Conservation (phyloP, 345 rosid genomes). For the Acer yangbiense region DNA sequence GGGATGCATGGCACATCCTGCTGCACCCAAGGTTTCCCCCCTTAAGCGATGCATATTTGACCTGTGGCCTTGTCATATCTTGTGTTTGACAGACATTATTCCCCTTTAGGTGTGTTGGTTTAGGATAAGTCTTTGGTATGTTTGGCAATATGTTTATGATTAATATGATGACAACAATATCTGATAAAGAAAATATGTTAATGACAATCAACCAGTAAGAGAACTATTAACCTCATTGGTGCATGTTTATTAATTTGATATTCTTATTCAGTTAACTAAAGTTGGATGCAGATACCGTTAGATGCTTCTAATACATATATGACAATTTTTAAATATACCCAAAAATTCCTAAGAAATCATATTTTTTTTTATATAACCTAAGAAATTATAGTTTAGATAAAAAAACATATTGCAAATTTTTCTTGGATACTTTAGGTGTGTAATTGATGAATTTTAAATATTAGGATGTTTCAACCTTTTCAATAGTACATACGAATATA, state of each 20-base stretch:
- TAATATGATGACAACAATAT: background rate
- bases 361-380: background rate
- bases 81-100: background rate
- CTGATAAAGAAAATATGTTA: no score
- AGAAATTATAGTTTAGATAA: no score
- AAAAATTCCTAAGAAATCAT: background rate
- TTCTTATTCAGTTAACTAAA: background rate
- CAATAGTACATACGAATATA: no score
- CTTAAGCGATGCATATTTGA: background rate
- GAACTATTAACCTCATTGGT: background rate
- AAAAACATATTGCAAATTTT: background rate
- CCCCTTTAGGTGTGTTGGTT: background rate
- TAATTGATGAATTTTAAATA: background rate
- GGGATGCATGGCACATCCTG: no score
- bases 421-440: background rate
- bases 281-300: background rate
- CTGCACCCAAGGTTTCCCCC: background rate
- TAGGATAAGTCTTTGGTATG: background rate
- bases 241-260: background rate
- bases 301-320: background rate
- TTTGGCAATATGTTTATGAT: background rate
- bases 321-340: background rate
- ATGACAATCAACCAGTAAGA: background rate
- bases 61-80: background rate
- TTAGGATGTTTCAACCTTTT: background rate